phyloP scores from a whole-genome alignment of 2,329 filamentous ascomycete genomes.

The Microsporum audouinii region DNA sequence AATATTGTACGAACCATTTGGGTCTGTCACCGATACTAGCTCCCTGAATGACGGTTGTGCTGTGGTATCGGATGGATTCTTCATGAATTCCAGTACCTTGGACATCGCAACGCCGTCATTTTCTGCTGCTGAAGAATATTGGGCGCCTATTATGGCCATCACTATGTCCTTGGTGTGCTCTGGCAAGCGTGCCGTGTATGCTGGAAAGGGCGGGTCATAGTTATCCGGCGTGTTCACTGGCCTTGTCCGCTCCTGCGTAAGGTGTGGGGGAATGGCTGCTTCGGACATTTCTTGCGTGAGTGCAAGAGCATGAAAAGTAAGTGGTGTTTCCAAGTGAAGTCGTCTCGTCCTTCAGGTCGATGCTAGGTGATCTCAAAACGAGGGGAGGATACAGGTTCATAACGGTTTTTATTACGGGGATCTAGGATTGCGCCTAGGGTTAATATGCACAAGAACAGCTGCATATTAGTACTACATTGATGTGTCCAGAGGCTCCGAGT shows the following conservation, averaged over 20 bases:
- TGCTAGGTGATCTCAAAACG: not conserved
- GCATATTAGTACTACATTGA: not conserved
- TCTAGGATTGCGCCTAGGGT: not conserved
- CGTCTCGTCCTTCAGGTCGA: not conserved
- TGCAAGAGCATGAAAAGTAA: not conserved
- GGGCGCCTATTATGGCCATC: conserved; percentile 27
- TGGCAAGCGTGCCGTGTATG: conserved; percentile 23
- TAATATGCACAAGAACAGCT: not conserved
- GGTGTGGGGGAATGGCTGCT: conserved; percentile 9
- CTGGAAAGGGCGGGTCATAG: conserved; percentile 9
- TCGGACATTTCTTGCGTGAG: conserved; percentile 7
- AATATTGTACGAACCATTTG: conserved; percentile 25
- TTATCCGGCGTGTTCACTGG: conserved; percentile 8
- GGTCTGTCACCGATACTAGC: conserved; percentile 25
- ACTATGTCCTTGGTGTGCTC: conserved; percentile 22
- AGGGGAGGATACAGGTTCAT: not conserved
- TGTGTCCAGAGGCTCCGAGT: too few relatives aligned
- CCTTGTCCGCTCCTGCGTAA: conserved; percentile 8
- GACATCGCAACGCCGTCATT: conserved; percentile 12
- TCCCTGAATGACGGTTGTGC: conserved; percentile 20
- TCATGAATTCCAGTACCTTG: conserved; percentile 11
- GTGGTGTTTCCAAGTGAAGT: not conserved
- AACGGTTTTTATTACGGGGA: not conserved
- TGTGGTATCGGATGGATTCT: not conserved
- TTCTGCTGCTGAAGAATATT: conserved; percentile 14